Evolutionary conservation across 768 basidiomycete genomes (phyloP).

Genomic region (Hericium erinaceus): DNA sequence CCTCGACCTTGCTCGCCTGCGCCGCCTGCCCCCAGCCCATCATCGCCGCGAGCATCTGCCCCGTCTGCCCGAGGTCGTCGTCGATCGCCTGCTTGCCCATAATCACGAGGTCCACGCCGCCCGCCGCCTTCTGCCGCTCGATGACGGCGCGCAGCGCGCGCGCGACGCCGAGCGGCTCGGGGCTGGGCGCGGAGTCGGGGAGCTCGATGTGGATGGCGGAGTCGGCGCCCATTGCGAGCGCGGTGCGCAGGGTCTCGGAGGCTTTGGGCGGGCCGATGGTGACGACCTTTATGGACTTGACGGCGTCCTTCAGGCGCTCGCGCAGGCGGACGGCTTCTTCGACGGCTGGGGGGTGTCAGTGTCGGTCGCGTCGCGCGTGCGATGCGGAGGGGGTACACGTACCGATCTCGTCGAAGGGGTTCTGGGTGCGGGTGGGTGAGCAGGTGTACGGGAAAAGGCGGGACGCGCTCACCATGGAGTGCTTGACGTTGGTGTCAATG

Average conservation of each 20-base stretch:
- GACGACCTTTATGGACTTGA: slow-evolving; percentile 84
- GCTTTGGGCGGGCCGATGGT: slow-evolving; percentile 93
- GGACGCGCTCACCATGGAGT: slow-evolving; percentile 75
- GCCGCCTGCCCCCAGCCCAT: slow-evolving; percentile 91
- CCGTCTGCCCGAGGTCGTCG: slow-evolving; percentile 91
- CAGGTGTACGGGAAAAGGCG: not conserved
- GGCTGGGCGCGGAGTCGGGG: slow-evolving; percentile 59
- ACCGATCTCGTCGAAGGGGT: slow-evolving; percentile 99
- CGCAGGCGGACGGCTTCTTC: slow-evolving; percentile 97
- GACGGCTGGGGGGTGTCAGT: slow-evolving; percentile 50
- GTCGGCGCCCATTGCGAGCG: slow-evolving; percentile 97
- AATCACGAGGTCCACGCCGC: slow-evolving; percentile 76
- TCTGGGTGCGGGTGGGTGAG: slow-evolving; percentile 36
- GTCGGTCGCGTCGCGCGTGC: not conserved
- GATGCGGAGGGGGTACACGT: slow-evolving; percentile 14
- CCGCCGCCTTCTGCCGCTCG: slow-evolving; percentile 39
- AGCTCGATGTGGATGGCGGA: slow-evolving; percentile 84
- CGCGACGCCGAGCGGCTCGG: slow-evolving; percentile 89
- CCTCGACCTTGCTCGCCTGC: slow-evolving; percentile 81
- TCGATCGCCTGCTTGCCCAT: slow-evolving; percentile 98
- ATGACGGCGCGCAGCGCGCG: slow-evolving; percentile 76
- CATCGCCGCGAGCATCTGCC: slow-evolving; percentile 94
- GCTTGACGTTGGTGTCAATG: slow-evolving; percentile 95
- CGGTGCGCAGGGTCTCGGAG: slow-evolving; percentile 85
- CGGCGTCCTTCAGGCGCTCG: slow-evolving; percentile 63